phyloP scores from a whole-genome alignment of 257 asterid genomes.

The Paulownia fortunei region DNA sequence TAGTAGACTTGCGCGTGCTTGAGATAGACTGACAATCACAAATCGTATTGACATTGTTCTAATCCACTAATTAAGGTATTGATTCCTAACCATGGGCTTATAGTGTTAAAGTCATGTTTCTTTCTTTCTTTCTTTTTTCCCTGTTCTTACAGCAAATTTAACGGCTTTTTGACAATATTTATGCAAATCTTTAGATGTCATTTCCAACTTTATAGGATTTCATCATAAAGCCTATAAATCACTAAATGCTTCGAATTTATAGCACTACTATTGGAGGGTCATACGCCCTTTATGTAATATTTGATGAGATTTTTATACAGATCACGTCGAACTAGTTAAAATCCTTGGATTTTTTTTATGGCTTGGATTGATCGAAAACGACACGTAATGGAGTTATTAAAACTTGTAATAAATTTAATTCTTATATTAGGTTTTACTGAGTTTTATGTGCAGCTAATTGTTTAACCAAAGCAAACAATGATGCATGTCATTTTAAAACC shows the following conservation, averaged over 20 bases:
- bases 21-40: conserved; percentile 24
- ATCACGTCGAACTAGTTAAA: too few relatives aligned
- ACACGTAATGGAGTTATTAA: too few relatives aligned
- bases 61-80: conserved; percentile 37
- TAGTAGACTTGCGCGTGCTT: conserved; percentile 35
- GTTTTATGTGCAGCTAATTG: too few relatives aligned
- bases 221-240: background rate
- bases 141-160: conserved; percentile 25
- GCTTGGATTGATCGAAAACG: too few relatives aligned
- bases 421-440: too few relatives aligned
- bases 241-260: background rate
- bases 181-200: conserved; percentile 20
- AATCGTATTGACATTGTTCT: conserved; percentile 27
- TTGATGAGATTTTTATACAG: too few relatives aligned
- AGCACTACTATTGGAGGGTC: conserved; percentile 22
- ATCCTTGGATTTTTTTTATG: too few relatives aligned
- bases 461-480: too few relatives aligned
- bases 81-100: conserved; percentile 26
- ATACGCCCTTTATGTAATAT: conserved; percentile 4
- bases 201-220: conserved; percentile 31
- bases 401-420: too few relatives aligned
- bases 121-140: background rate
- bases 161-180: conserved; percentile 20
- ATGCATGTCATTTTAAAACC: too few relatives aligned
- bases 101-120: background rate